Conservation (phyloP, 805 yeast species). For the Metschnikowia koreensis region DNA sequence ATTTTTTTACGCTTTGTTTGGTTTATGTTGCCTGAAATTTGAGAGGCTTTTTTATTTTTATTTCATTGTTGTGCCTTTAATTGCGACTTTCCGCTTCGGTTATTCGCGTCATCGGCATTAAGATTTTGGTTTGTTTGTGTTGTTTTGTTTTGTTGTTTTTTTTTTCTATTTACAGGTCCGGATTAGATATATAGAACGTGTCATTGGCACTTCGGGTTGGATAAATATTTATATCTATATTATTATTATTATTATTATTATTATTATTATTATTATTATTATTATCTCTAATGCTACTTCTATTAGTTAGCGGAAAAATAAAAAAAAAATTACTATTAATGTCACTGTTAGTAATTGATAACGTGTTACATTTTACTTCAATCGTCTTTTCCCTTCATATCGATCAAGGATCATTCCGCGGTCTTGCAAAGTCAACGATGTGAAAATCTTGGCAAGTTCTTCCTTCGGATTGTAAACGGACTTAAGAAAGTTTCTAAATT, state of each 20-base stretch:
- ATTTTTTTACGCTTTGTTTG: slow-evolving; percentile 1
- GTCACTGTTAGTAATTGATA: no score
- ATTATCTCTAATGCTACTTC: no score
- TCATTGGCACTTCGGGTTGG: neutral
- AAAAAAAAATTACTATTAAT: no score
- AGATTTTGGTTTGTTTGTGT: neutral
- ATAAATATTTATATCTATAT: neutral
- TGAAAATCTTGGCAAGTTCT: no score
- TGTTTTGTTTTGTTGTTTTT: neutral
- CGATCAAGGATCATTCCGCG: no score
- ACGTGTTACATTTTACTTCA: no score
- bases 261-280: neutral
- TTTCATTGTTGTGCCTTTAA: slow-evolving; percentile 1
- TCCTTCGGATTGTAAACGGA: no score
- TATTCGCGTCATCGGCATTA: neutral
- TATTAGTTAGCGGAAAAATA: no score
- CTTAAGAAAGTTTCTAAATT: no score
- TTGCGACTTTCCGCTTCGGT: neutral
- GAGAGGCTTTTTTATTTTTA: slow-evolving; percentile 8
- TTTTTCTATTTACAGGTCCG: slow-evolving; percentile 3
- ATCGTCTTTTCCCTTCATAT: no score
- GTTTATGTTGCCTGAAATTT: slow-evolving; percentile 3
- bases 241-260: no score
- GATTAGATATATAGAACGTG: slow-evolving; percentile 4
- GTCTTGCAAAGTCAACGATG: no score